Percentiles rank a stretch among this genome's conserved stretches.
These are phyloP conservation scores for Coleophoma eucalyptorum DNA, from an alignment of 2,329 filamentous ascomycete species.

Conservation along the genomic window DNA sequence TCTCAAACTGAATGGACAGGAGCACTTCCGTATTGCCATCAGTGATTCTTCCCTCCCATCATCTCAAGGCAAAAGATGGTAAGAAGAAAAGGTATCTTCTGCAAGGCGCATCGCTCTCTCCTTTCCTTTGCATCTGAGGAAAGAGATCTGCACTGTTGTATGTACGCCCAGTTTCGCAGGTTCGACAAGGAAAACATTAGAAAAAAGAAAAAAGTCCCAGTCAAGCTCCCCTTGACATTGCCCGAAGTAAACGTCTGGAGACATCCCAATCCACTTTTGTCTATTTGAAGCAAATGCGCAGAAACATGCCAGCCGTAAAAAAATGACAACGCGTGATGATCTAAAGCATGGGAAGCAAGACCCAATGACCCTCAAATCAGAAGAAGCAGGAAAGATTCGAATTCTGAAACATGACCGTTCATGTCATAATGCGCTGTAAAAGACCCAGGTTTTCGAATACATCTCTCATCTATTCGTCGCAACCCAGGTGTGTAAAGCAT, in stretches of 20 bases:
- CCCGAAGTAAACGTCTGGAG: constrained; percentile 10
- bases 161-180: constrained; percentile 11
- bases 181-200: constrained; percentile 18
- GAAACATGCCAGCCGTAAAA: constrained; percentile 12
- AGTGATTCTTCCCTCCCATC: constrained; percentile 14
- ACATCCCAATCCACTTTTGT: constrained; percentile 56
- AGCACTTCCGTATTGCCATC: constrained; percentile 32
- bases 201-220: constrained; percentile 14
- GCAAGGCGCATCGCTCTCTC: constrained; percentile 14
- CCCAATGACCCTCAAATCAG: constrained; percentile 16
- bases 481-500: constrained; percentile 23
- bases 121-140: constrained; percentile 8
- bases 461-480: constrained; percentile 9
- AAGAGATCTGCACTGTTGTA: constrained; percentile 13
- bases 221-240: constrained; percentile 9
- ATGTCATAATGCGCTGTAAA: constrained; percentile 27
- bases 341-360: constrained; percentile 14
- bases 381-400: constrained; percentile 15
- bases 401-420: constrained; percentile 24
- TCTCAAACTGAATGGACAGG: constrained; percentile 27
- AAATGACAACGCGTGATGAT: constrained; percentile 17
- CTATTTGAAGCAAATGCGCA: constrained; percentile 32
- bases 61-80: constrained; percentile 5
- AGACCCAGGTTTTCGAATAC: constrained; percentile 13
- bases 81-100: neutral